Base-by-base conservation (phyloP, 345 rosid genomes). In the Aethionema arabicum region DNA sequence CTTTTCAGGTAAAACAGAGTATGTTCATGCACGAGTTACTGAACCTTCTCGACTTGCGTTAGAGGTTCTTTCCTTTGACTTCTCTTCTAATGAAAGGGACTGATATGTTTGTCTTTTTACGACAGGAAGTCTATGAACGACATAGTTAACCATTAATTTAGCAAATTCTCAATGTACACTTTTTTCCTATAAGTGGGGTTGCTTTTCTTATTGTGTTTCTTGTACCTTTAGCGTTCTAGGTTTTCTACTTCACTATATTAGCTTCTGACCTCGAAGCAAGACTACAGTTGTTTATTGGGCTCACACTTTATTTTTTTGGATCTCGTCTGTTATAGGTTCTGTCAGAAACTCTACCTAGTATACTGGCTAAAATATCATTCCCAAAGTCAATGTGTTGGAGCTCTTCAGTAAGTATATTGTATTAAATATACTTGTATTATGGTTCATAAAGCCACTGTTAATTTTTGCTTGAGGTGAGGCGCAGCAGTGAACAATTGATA, bases 321-420 rank as follows among this genome's bases (percentile, higher is more conserved):
- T 37, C 55, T 57, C 52, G 11, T 71, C 12, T 64, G 9, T 51
- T 29, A 44, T 76, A 92, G 98, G 89, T 89, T 76, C 72, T 92
- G 48, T 83, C 93, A 62, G 93, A 85, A 78, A 93, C 85, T 46
- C 78, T 92, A 68, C 93, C 98, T 12, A 72, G 67, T 69, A 61
- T 69, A 63, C 76, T 92, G 72, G 76, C 86, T 61, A 89, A 81
- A 73, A 76, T 92, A 78, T 76, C 95, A 56, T 92, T 92, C 81
- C 85, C 86, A 29, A 92, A 89, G 80, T 82, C 98, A 6, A 92
- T 92, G 96, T 93, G 93, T 32, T 92, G 98, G 98, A 89, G 82
- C 76, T 92, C 98, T 59, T 72, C 88, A 80, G 89, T 93, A 72
- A 13, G 61, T 69, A 16, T 47, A 36, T 14, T 32, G 49, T 65